phyloP scores from a whole-genome alignment of 2,329 filamentous ascomycete species.

The Aspergillus fructus region DNA sequence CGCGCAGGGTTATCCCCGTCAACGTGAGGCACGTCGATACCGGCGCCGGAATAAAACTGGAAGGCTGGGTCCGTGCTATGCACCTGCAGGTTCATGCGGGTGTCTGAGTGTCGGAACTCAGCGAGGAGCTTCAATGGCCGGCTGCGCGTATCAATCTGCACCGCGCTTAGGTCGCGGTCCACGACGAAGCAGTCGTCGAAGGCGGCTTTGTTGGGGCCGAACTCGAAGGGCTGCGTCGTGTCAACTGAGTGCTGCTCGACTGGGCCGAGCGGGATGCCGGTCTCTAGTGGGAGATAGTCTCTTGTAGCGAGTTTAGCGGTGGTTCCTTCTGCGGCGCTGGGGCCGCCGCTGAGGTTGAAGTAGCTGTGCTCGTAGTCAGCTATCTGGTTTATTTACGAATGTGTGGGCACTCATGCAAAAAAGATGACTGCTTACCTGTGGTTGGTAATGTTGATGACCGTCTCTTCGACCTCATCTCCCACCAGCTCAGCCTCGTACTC shows the following conservation, averaged over 20 bases:
- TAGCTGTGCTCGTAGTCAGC: slow-evolving; percentile 45
- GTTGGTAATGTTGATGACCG: slow-evolving; percentile 89
- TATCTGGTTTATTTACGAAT: neutral
- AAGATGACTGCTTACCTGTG: slow-evolving; percentile 63
- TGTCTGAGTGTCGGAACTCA: slow-evolving; percentile 70
- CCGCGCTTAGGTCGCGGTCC: slow-evolving; percentile 58
- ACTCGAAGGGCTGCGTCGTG: slow-evolving; percentile 66
- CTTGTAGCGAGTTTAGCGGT: slow-evolving; percentile 58
- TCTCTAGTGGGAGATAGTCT: slow-evolving; percentile 72
- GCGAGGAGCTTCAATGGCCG: slow-evolving; percentile 66
- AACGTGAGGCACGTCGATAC: slow-evolving; percentile 71
- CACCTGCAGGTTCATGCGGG: slow-evolving; percentile 79
- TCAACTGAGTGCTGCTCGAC: slow-evolving; percentile 64
- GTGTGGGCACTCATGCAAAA: neutral
- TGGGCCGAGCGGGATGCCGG: slow-evolving; percentile 70
- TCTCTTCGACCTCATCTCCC: slow-evolving; percentile 77
- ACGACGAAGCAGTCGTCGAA: slow-evolving; percentile 91
- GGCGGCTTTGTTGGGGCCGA: slow-evolving; percentile 69
- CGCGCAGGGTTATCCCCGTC: slow-evolving; percentile 59
- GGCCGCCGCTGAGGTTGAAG: slow-evolving; percentile 63
- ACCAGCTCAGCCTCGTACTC: slow-evolving; percentile 88
- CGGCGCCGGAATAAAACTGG: slow-evolving; percentile 92
- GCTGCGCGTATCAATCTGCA: slow-evolving; percentile 66
- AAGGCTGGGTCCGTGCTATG: slow-evolving; percentile 91
- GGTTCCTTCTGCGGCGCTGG: slow-evolving; percentile 61